phyloP scores from a whole-genome alignment of 352 stramenopile genomes.

The Globisporangium spiculum region DNA sequence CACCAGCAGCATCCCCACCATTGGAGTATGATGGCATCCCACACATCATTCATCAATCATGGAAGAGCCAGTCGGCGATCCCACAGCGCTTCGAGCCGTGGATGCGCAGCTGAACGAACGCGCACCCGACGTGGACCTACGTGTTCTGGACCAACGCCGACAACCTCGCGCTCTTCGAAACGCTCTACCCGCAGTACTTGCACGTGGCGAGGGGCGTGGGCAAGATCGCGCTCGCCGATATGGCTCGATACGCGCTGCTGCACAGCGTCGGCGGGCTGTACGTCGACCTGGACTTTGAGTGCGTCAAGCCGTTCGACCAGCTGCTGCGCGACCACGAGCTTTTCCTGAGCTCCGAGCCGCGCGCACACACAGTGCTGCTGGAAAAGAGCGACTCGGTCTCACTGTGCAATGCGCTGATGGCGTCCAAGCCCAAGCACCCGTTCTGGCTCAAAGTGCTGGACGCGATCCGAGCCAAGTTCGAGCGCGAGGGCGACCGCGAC shows the following conservation, averaged over 20 bases:
- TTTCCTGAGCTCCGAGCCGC: conserved; percentile 49
- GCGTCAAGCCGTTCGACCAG: conserved; percentile 33
- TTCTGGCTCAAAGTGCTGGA: conserved; percentile 56
- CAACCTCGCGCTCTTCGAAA: conserved; percentile 49
- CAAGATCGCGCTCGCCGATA: conserved; percentile 50
- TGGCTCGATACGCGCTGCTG: conserved; percentile 53
- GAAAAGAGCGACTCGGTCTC: conserved; percentile 26
- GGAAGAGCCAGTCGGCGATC: conserved; percentile 39
- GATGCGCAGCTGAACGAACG: conserved; percentile 49
- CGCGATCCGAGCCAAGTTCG: conserved; percentile 41
- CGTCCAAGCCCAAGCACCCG: conserved; percentile 37
- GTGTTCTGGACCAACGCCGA: conserved; percentile 60
- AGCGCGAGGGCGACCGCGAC: conserved; percentile 24
- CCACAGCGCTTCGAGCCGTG: conserved; percentile 45
- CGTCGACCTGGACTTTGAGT: conserved; percentile 56
- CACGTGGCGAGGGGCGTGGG: conserved; percentile 32
- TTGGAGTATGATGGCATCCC: conserved; percentile 23
- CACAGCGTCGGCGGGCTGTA: conserved; percentile 51
- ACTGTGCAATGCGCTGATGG: conserved; percentile 63
- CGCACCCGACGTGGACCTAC: conserved; percentile 46
- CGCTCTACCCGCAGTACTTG: conserved; percentile 44
- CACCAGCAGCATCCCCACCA: background rate
- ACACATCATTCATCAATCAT: conserved; percentile 56
- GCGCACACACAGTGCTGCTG: conserved; percentile 43
- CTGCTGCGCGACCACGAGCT: conserved; percentile 29